Conservation (phyloP, 148 eudicot genomes). For the Gaultheria prostrata region DNA sequence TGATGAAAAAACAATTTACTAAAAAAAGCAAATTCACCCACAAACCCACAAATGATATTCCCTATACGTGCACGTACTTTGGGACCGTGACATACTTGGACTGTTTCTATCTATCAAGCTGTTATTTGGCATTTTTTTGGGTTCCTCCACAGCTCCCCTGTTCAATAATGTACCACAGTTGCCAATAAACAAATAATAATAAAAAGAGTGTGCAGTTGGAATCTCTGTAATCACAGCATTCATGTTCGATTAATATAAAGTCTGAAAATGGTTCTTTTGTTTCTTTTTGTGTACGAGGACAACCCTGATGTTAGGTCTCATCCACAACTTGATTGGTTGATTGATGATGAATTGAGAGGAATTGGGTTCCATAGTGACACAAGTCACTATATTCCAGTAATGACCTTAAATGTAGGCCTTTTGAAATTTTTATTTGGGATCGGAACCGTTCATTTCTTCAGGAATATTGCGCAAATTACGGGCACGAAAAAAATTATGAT, state of each 20-base stretch:
- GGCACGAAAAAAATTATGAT: too few species aligned
- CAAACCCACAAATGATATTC: not conserved
- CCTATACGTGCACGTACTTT: slow-evolving; percentile 1
- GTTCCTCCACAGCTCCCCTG: not conserved
- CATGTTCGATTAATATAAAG: not conserved
- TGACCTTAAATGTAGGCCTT: too few species aligned
- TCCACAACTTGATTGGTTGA: not conserved
- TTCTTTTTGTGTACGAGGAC: not conserved
- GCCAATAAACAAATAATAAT: not conserved
- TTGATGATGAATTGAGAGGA: not conserved
- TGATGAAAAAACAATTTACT: not conserved
- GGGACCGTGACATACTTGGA: slow-evolving; percentile 10
- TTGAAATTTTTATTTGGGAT: too few species aligned
- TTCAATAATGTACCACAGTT: slow-evolving; percentile 3
- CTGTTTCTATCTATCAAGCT: slow-evolving; percentile 7
- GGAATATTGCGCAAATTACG: too few species aligned
- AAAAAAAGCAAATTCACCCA: not conserved
- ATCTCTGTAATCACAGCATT: not conserved
- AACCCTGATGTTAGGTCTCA: not conserved
- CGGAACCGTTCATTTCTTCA: too few species aligned
- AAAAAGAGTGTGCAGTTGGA: not conserved
- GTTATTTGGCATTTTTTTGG: not conserved
- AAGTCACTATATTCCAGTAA: too few species aligned
- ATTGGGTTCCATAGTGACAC: too few species aligned
- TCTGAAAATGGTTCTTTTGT: not conserved